Evolutionary conservation across 1,139 yeast genomes (phyloP), one percentile per base, ranked within the genome.

Genomic region (Scheffersomyces cryptocercus): DNA sequence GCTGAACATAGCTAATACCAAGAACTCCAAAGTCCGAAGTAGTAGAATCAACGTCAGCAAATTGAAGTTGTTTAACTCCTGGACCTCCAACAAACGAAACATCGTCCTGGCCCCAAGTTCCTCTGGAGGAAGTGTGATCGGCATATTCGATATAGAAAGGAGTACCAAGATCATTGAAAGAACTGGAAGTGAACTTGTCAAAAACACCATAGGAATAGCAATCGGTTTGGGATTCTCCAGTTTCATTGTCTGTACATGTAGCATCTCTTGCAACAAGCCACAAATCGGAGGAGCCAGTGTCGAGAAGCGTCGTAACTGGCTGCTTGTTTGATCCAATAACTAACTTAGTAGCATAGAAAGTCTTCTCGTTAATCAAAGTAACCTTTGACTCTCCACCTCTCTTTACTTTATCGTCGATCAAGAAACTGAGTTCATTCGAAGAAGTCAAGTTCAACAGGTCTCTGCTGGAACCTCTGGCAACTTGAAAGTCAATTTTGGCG

Each of bases 211-310:
- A 14, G n/a, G 14, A 26, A 20, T 12, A 35, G 12, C 33, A 30
- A 10, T 11, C 28, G n/a, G 14, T 34, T 5, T 15, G 32, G 13
- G 36, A 33, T 10, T 28, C 12, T 8, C 40, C 16, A 5, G 31
- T n/a, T 4, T 30, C 13, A 4, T 13, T 15, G 14, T 12, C 32
- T 5, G 11, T 24, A 28, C 35, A 29, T 7, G 28, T 34, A 12
- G 34, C 24, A 12, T 14, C 15, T 8, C 10, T 5, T 11, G 10
- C 34, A 10, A 32, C 28, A 14, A 57, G 47, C 61, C 61, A 58
- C 40, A 58, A 49, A 37, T 59, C 63, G 13, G 61, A 54, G 29
- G 56, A 51, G 9, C 62, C 61, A 9, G 62, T 59, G 41, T 59
- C 63, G 16, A 58, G 9, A 9, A 30, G 10, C 8, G 14, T 15